Evolutionary conservation across 2,329 filamentous ascomycete species (phyloP).

Genomic region (Annulohypoxylon truncatum): DNA sequence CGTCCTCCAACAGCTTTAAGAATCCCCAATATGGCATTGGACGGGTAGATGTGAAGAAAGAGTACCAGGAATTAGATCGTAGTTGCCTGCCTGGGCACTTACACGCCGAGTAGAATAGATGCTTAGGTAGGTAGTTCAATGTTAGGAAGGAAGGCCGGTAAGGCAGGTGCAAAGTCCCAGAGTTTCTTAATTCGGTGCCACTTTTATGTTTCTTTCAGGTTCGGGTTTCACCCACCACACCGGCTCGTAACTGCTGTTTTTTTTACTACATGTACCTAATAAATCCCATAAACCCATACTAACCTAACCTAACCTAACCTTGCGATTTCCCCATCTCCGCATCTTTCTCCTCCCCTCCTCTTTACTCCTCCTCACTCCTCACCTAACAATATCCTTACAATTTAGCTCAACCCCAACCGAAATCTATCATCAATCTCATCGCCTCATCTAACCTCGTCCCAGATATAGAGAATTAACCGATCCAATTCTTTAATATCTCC

Average conservation of each 20-base stretch:
- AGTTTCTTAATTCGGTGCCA: conserved; percentile 31
- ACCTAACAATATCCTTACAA: conserved; percentile 41
- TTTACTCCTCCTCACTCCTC: conserved; percentile 44
- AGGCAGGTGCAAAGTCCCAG: conserved; percentile 4
- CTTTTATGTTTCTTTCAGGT: conserved; percentile 40
- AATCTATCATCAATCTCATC: conserved; percentile 29
- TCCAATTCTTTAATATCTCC: not conserved
- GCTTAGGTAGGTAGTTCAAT: conserved; percentile 6
- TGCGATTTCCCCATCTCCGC: conserved; percentile 49
- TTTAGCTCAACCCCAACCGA: conserved; percentile 36
- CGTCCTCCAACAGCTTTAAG: conserved; percentile 16
- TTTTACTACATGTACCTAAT: conserved; percentile 1
- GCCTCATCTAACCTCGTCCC: conserved; percentile 3
- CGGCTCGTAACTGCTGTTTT: conserved; percentile 21
- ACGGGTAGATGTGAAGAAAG: not conserved
- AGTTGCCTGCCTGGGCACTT: not conserved
- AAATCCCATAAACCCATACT: conserved; percentile 5
- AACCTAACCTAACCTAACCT: conserved; percentile 24
- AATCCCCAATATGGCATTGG: conserved; percentile 7
- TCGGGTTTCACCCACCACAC: conserved; percentile 39
- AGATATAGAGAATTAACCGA: not conserved
- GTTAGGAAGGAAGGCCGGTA: conserved; percentile 1
- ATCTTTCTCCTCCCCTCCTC: conserved; percentile 42
- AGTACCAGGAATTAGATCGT: not conserved
- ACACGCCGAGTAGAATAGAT: not conserved